These are phyloP conservation scores for Anacardium occidentale DNA, from an alignment of 345 rosid genomes.

Conservation along the genomic window DNA sequence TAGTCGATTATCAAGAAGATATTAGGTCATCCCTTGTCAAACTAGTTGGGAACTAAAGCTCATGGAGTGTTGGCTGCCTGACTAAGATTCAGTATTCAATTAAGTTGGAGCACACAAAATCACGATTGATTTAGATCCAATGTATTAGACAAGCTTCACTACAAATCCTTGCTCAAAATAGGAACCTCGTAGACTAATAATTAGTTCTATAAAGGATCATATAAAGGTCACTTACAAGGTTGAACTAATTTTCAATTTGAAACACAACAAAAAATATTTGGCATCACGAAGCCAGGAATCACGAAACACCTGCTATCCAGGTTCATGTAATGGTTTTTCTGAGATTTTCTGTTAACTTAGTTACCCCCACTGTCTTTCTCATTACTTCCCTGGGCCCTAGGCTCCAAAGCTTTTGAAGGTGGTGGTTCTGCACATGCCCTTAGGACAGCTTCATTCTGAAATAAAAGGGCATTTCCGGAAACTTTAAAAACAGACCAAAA, in stretches of 20 bases:
- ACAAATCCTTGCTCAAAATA: not conserved
- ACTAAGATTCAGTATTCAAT: too few species aligned
- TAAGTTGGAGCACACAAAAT: not conserved
- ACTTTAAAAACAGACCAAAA: slow-evolving; percentile 4
- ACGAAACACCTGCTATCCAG: slow-evolving; percentile 11
- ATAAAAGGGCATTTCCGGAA: slow-evolving; percentile 9
- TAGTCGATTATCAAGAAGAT: too few species aligned
- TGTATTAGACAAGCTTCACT: not conserved
- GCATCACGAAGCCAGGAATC: not conserved
- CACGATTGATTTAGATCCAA: not conserved
- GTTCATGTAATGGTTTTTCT: slow-evolving; percentile 16
- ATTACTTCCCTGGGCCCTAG: slow-evolving; percentile 20
- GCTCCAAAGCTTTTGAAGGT: slow-evolving; percentile 28
- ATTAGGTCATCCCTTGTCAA: too few species aligned
- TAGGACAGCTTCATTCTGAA: slow-evolving; percentile 74
- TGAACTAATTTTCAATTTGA: slow-evolving; percentile 10
- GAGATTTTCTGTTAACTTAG: slow-evolving; percentile 16
- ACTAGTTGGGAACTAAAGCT: too few species aligned
- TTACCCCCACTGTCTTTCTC: slow-evolving; percentile 23
- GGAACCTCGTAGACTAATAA: not conserved
- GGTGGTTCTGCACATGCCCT: slow-evolving; percentile 56
- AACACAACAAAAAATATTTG: not conserved
- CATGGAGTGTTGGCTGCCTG: too few species aligned
- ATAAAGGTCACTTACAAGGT: slow-evolving; percentile 1
- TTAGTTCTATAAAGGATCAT: slow-evolving; percentile 11